Evolutionary conservation across 225 moss, liverwort and hornwort species (phyloP).

Genomic region (Straminergon stramineum): DNA sequence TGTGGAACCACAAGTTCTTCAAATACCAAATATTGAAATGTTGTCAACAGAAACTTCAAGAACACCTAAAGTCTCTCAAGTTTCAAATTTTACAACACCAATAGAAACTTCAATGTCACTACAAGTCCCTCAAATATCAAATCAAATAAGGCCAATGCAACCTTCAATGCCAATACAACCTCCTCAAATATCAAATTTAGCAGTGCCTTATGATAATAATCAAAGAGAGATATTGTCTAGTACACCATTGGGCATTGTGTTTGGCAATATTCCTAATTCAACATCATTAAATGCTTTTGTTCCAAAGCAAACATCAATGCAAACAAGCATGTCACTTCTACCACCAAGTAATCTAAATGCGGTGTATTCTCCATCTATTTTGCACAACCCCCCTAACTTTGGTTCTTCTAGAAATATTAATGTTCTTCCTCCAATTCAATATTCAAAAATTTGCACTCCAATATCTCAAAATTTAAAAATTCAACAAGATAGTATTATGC

Average conservation of each 20-base stretch:
- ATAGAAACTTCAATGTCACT: not conserved
- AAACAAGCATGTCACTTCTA: not conserved
- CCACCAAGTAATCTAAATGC: not conserved
- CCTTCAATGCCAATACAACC: not conserved
- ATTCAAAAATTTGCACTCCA: not conserved
- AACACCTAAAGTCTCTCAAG: not conserved
- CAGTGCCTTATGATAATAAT: not conserved
- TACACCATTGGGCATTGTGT: not conserved
- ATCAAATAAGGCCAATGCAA: not conserved
- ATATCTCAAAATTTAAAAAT: not conserved
- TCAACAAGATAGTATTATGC: not conserved
- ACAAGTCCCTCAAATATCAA: not conserved
- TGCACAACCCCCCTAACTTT: not conserved
- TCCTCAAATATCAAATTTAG: not conserved
- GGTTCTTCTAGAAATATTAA: not conserved
- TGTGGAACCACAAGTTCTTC: not conserved
- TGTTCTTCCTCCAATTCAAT: not conserved
- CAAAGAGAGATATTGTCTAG: not conserved
- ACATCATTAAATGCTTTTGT: not conserved
- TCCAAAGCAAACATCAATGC: not conserved
- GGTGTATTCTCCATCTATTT: not conserved
- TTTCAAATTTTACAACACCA: not conserved
- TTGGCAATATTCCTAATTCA: not conserved
- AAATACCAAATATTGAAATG: not conserved
- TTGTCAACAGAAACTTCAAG: not conserved